Percentiles rank a stretch among this genome's conserved stretches.
These are phyloP conservation scores for Luvunga scandens DNA, from an alignment of 345 rosid species.

Conservation along the genomic window DNA sequence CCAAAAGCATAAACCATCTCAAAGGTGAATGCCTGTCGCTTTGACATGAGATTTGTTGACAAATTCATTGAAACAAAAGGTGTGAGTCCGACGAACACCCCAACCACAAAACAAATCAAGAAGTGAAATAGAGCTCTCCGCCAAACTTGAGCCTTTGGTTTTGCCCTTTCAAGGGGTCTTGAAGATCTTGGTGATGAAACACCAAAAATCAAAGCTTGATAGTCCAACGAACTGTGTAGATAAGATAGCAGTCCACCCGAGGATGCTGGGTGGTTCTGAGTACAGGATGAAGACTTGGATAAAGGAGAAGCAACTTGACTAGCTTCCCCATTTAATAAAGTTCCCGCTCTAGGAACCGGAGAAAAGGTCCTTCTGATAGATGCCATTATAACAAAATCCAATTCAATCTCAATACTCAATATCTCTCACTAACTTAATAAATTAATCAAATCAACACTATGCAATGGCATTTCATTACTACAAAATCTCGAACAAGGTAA, in stretches of 20 bases:
- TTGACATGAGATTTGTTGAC: constrained; percentile 23
- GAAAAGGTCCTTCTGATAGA: constrained; percentile 60
- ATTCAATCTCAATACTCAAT: neutral
- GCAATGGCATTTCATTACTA: neutral
- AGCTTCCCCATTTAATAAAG: constrained; percentile 42
- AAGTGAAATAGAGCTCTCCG: constrained; percentile 50
- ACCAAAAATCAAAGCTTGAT: constrained; percentile 35
- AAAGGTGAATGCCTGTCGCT: constrained; percentile 40
- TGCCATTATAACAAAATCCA: constrained; percentile 45
- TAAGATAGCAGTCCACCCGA: constrained; percentile 40
- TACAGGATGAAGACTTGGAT: constrained; percentile 41
- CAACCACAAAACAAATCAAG: constrained; percentile 44
- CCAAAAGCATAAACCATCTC: constrained; percentile 31
- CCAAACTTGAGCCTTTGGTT: constrained; percentile 49
- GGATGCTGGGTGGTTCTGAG: constrained; percentile 29
- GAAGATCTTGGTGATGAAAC: constrained; percentile 37
- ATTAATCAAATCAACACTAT: neutral
- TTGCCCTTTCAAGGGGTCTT: constrained; percentile 43
- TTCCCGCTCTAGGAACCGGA: constrained; percentile 50
- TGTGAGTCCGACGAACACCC: constrained; percentile 50
- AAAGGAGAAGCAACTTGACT: constrained; percentile 53
- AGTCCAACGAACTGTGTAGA: constrained; percentile 35
- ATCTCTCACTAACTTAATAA: neutral
- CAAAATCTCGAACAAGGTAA: neutral
- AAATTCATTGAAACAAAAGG: constrained; percentile 36